These are phyloP conservation scores for Suhomyces prunicola DNA, from an alignment of 805 yeast genomes.

Conservation along the genomic window DNA sequence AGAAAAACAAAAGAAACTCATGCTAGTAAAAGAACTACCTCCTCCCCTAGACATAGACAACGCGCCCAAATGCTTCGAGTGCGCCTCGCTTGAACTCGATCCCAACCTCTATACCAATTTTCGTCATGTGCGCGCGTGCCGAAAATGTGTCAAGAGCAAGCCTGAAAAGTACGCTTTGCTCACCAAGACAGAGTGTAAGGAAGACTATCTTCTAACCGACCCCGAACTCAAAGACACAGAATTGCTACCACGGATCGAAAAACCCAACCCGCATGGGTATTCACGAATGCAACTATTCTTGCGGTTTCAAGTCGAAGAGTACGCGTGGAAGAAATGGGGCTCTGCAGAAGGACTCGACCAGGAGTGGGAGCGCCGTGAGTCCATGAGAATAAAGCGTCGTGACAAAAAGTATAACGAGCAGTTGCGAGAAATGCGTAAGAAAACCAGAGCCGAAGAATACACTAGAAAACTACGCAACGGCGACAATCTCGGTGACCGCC, in stretches of 20 bases:
- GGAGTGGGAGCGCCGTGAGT: constrained; percentile 89
- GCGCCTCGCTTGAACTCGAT: constrained; percentile 79
- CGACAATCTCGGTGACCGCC: constrained; percentile 53
- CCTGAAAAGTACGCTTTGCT: constrained; percentile 89
- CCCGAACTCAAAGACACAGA: constrained; percentile 77
- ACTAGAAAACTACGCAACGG: constrained; percentile 67
- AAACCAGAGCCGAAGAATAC: constrained; percentile 87
- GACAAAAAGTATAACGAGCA: constrained; percentile 78
- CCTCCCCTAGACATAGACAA: constrained; percentile 70
- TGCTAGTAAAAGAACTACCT: constrained; percentile 49
- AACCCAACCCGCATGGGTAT: constrained; percentile 93
- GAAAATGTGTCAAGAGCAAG: constrained; percentile 61
- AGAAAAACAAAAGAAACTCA: constrained; percentile 38
- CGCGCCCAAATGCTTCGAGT: constrained; percentile 83
- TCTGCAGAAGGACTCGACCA: constrained; percentile 81
- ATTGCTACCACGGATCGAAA: constrained; percentile 73
- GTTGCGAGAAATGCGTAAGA: constrained; percentile 81
- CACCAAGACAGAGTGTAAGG: constrained; percentile 93
- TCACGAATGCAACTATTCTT: constrained; percentile 90
- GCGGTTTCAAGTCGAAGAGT: constrained; percentile 89
- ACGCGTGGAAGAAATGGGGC: constrained; percentile 93
- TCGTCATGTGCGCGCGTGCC: constrained; percentile 68
- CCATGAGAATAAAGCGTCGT: constrained; percentile 62
- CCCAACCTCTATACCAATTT: constrained; percentile 67
- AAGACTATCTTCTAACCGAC: constrained; percentile 89